Percentiles rank a stretch among this genome's conserved stretches.
phyloP scores from a whole-genome alignment of 257 asterid species.

The Solanum appendiculatum region DNA sequence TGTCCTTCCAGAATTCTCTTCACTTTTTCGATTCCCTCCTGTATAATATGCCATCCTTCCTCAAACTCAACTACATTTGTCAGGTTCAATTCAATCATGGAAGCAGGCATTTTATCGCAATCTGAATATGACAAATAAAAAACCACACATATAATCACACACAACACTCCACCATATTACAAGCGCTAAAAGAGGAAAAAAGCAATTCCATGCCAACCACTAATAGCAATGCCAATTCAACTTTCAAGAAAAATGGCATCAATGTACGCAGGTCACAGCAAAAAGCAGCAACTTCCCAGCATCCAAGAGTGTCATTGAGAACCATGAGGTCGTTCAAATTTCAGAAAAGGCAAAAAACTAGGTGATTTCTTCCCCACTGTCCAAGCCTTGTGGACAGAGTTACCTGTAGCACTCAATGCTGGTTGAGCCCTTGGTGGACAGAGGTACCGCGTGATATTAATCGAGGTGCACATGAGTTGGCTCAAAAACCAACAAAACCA shows the following conservation, averaged over 20 bases:
- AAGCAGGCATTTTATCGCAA: background rate
- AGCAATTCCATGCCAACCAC: background rate
- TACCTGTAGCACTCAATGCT: background rate
- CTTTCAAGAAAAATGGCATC: background rate
- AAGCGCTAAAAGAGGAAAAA: background rate
- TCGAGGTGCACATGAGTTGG: background rate
- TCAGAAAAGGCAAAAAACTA: background rate
- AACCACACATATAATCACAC: background rate
- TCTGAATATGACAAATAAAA: background rate
- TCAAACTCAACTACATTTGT: conserved; percentile 13
- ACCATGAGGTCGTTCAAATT: background rate
- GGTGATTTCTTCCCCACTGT: background rate
- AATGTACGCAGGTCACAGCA: background rate
- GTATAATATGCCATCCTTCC: conserved; percentile 36
- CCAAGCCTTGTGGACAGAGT: background rate
- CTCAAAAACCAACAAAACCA: background rate
- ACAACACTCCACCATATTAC: background rate
- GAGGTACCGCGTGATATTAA: background rate
- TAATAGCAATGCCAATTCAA: background rate
- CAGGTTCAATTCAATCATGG: conserved; percentile 1
- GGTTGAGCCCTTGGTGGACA: background rate
- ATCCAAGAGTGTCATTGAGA: background rate
- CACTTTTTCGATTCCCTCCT: conserved; percentile 25
- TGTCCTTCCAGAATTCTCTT: conserved; percentile 28
- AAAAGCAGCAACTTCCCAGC: background rate